Conservation (phyloP, 208 protist genomes). For the Leishmania amazonensis region DNA sequence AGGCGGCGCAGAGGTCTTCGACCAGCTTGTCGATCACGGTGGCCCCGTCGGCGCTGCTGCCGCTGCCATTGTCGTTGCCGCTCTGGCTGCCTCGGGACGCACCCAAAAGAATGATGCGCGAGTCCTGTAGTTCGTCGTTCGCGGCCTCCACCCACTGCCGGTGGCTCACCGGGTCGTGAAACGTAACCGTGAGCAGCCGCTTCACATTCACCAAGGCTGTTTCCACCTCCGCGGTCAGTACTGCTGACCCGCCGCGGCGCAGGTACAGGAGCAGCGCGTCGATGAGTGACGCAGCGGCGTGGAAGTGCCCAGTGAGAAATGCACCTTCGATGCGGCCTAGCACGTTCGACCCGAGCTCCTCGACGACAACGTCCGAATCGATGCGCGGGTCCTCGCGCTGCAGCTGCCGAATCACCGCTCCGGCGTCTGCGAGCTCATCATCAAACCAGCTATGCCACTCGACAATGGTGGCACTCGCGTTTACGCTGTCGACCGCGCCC, state of each 20-base stretch:
- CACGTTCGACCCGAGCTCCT: constrained; percentile 45
- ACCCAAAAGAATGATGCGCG: constrained; percentile 38
- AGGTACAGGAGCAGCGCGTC: constrained; percentile 49
- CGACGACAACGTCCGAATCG: constrained; percentile 24
- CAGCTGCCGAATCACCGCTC: constrained; percentile 37
- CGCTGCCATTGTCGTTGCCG: not conserved
- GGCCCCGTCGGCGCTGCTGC: constrained; percentile 3
- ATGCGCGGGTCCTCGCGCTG: constrained; percentile 5
- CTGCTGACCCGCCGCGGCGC: constrained; percentile 31
- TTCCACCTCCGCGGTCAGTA: constrained; percentile 66
- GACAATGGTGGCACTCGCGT: constrained; percentile 50
- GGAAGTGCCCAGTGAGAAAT: constrained; percentile 67
- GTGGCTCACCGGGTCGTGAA: constrained; percentile 26
- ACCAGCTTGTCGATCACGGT: constrained; percentile 26
- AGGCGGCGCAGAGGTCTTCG: constrained; percentile 54
- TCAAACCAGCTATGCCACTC: constrained; percentile 59
- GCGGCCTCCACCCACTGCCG: constrained; percentile 49
- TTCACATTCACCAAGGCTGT: constrained; percentile 57
- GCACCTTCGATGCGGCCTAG: constrained; percentile 57
- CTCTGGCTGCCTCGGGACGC: not conserved
- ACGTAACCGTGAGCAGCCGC: constrained; percentile 48
- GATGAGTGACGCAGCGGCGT: constrained; percentile 54
- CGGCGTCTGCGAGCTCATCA: constrained; percentile 32
- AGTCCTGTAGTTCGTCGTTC: constrained; percentile 57
- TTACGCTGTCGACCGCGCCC: constrained; percentile 32